Conservation (phyloP, 192 early-diverging fungal species). For the Mortierella claussenii region DNA sequence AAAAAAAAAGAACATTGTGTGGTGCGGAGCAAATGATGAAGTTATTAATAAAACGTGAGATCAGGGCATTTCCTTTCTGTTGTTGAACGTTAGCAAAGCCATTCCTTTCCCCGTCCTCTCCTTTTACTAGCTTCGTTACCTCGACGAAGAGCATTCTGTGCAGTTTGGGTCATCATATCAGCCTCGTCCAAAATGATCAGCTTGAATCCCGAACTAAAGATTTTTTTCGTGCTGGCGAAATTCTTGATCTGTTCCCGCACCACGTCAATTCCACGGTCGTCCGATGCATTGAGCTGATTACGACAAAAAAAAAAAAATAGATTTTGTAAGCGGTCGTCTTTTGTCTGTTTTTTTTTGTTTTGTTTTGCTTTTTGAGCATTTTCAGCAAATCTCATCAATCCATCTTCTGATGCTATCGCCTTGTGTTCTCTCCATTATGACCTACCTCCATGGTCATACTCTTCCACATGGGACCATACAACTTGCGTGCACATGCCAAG, state of each 20-base stretch:
- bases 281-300: conserved; percentile 91
- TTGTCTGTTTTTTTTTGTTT: no score
- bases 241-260: conserved; percentile 98
- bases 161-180: conserved; percentile 94
- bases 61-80: background rate
- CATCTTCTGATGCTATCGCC: no score
- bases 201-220: conserved; percentile 94
- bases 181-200: conserved; percentile 98
- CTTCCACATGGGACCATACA: conserved; percentile 86
- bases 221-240: conserved; percentile 95
- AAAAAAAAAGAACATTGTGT: no score
- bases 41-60: background rate
- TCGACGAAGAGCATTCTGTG: conserved; percentile 93
- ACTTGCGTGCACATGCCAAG: conserved; percentile 88
- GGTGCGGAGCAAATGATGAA: no score
- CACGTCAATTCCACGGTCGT: conserved; percentile 98
- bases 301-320: background rate
- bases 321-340: background rate
- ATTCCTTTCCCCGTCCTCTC: no score
- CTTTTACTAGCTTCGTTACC: conserved; percentile 66
- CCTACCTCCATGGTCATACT: conserved; percentile 93
- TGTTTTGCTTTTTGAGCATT: no score
- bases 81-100: no score
- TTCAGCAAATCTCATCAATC: no score
- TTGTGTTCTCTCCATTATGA: no score